Evolutionary conservation across 1,284 basidiomycete genomes (phyloP), one percentile per base, ranked within the genome.

Genomic region (Ceratobasidium sp.): DNA sequence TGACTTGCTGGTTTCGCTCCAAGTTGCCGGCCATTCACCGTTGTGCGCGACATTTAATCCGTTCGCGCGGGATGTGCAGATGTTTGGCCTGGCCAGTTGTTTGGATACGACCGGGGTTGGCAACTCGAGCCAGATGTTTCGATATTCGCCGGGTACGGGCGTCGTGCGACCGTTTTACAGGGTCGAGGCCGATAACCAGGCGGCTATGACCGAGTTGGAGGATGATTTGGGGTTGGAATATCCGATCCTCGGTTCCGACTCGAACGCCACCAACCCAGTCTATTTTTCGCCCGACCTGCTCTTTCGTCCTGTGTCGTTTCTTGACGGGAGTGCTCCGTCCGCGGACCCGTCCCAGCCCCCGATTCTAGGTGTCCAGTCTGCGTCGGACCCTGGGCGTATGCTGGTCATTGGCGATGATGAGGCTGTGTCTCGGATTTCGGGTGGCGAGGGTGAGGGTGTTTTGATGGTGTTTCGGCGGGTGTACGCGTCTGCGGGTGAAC

Each of bases 11-110:
- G 66, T 68, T 4, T 35, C 66, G 3, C 23, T 68, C 6, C 44
- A 68, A 52, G 66, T 68, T 35, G 38, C 38, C 6, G 38, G 38
- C 3, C 0, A 5, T 41, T 41, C 38, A 10, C 46, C 66, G 18
- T 27, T 54, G 52, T 69, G 67, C 35, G 67, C 67, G 12, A 69
- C 67, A 1, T 69, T 69, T 35, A 69, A 69, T 48, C 67, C 67
- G 6, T 30, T 0, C 6, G 67, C 46, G n/a, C 30, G 23, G n/a
- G 50, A 52, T 30, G 50, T 69, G 6, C 48, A 69, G 50, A 69
- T 18, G 27, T 69, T 69, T 69, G 67, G 67, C 7, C 48, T 69
- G 3, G 46, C 67, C 3, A 27, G 38, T 8, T 69, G 67, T 41
- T 35, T 69, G 48, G 41, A 54, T 41, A 41, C 50, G 44, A 54